These are phyloP conservation scores for Amaranthus palmeri DNA, from an alignment of 148 eudicot species.

Conservation along the genomic window DNA sequence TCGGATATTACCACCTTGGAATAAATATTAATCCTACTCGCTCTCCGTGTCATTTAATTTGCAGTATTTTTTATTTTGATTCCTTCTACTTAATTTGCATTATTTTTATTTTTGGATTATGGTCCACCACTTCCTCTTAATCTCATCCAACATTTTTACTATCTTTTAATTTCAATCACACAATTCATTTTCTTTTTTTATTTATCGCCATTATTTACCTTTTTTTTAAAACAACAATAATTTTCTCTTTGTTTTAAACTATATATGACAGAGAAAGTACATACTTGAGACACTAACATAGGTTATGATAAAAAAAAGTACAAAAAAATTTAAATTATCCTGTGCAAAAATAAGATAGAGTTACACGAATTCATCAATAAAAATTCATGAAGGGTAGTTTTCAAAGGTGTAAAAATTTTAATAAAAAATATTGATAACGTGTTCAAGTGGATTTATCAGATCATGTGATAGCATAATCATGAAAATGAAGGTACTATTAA, in stretches of 20 bases:
- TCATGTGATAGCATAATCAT: constrained; percentile 30
- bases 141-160: too few relatives aligned
- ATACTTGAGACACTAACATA: background rate
- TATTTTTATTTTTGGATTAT: too few relatives aligned
- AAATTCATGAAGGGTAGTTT: constrained; percentile 2
- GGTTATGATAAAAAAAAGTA: background rate
- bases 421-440: background rate
- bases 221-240: background rate
- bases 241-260: background rate
- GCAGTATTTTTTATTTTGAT: too few relatives aligned
- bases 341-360: background rate
- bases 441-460: background rate
- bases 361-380: background rate
- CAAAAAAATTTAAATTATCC: background rate
- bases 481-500: constrained; percentile 15
- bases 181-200: too few relatives aligned
- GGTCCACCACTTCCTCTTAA: background rate
- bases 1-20: too few relatives aligned
- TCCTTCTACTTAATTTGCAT: too few relatives aligned
- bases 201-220: too few relatives aligned
- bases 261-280: background rate
- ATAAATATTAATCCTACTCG: too few relatives aligned
- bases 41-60: background rate
- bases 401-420: background rate
- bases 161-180: too few relatives aligned